Base-by-base conservation (phyloP, 2,329 filamentous ascomycete genomes). In the Delphinella strobiligena region DNA sequence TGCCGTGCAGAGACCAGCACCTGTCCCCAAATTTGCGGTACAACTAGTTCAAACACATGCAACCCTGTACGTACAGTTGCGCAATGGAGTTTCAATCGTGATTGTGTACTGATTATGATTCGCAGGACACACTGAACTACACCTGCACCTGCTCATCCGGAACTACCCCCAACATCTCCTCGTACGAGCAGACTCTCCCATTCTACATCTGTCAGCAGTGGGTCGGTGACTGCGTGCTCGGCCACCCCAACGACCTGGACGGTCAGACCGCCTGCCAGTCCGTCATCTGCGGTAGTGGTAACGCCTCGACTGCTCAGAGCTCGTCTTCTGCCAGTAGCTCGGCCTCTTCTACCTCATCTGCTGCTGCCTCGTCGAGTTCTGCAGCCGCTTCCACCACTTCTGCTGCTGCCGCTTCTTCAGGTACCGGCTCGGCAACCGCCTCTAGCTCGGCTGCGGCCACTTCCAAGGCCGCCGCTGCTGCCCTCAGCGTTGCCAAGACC, bases 11-110 rank as follows among this genome's bases (percentile, higher is more conserved):
- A 80, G 61, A 59, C 60, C 45, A 75, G 75, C 59, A 68, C 67
- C 33, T 82, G 78, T 61, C 72, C 71, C 12, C 54, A 67, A 42
- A 66, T 80, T 47, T 82, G 78, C 60, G 66, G 66, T 42, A 55
- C 67, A 46, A 52, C 56, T 46, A 60, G 64, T 4, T 51, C 53
- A 46, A 79, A 79, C 62, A 58, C 52, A 36, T 82, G 78, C 55
- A 64, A 74, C 46, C 33, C 60, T 27, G 77, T 81, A 68, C 55
- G 72, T 60, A 12, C 18, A 19, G 17, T 30, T 4, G 4, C 31
- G 9, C 31, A 11, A 17, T 16, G 16, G 12, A 14, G n/a, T 14
- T 11, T 2, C 19, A 5, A 4, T 8, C 5, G 8, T 12, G 7
- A n/a, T 16, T 8, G 24, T 17, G 5, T 16, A 15, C 34, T 15